Conservation (phyloP, 805 yeast genomes). For the Wickerhamomyces tratensis region DNA sequence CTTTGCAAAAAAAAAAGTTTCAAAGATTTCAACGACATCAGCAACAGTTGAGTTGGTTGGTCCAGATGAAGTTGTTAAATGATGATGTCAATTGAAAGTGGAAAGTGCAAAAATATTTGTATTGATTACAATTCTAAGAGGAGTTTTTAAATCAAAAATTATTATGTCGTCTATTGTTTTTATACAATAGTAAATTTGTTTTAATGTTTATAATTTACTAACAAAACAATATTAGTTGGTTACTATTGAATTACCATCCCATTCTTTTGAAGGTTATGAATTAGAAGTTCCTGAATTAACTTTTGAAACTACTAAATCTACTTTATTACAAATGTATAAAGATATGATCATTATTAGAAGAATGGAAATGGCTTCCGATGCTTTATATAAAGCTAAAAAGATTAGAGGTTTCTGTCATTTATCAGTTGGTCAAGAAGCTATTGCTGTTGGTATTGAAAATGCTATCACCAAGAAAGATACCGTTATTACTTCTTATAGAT, state of each 20-base stretch:
- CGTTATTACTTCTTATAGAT: constrained; percentile 94
- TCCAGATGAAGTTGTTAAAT: no score
- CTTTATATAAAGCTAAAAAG: constrained; percentile 95
- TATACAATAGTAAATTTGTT: no score
- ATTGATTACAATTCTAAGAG: no score
- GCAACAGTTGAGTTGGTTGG: background rate
- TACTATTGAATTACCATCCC: constrained; percentile 59
- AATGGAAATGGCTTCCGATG: constrained; percentile 99
- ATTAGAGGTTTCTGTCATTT: constrained; percentile 98
- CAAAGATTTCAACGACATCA: no score
- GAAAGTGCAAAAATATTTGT: no score
- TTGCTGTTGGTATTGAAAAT: constrained; percentile 96
- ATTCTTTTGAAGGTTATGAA: constrained; percentile 80
- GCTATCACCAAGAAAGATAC: constrained; percentile 83
- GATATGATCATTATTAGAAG: constrained; percentile 92
- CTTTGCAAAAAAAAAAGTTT: background rate
- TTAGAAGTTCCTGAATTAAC: constrained; percentile 62
- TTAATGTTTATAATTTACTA: background rate
- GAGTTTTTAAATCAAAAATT: no score
- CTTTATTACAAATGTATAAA: constrained; percentile 86
- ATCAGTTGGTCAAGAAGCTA: constrained; percentile 97
- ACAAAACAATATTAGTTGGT: constrained; percentile 12
- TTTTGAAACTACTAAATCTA: constrained; percentile 72
- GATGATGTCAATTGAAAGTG: no score
- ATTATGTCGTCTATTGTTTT: no score